Base-by-base conservation (phyloP, 768 basidiomycete genomes). In the Kwoniella pini region DNA sequence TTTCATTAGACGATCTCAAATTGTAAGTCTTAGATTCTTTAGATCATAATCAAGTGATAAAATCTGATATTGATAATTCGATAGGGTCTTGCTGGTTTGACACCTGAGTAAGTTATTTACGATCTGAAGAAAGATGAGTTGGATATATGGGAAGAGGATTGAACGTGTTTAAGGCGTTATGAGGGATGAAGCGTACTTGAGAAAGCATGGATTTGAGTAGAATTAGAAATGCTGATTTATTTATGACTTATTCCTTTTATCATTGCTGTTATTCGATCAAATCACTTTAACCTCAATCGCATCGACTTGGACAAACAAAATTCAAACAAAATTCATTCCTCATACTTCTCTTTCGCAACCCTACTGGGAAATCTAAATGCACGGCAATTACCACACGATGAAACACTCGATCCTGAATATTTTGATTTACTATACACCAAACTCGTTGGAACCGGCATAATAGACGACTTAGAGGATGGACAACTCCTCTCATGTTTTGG, bases 31-130 rank as follows among this genome's bases (percentile, higher is more conserved):
- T 36, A 36, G 15, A 36, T 36, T 36, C 9, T 36, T 15, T 9
- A 36, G 33, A 36, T 36, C 15, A 7, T 36, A 15, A 17, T 10
- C 4, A 13, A 38, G 39, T 13, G n/a, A n/a, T 40, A 2, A 24
- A 10, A 43, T 12, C 31, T 56, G 54, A 45, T 46, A 28, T 46
- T 49, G 1, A 30, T 27, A 12, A 42, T n/a, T 28, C 24, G 9
- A 26, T 52, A 69, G 71, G 61, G 53, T 50, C 50, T 69, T 33
- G 63, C 45, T 30, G 67, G 70, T 10, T 63, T 72, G 58, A 72
- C 64, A 30, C 59, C 64, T 31, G 70, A 75, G 73, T 75, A 58
- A 50, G 70, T 68, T 24, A 48, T 26, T 51, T 33, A 27, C 27
- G 27, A 1, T 33, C 28, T 12, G n/a, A n/a, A n/a, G n/a, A n/a